These are phyloP conservation scores for Carex myosuroides DNA, from an alignment of 176 grass and related monocot genomes.

Conservation along the genomic window DNA sequence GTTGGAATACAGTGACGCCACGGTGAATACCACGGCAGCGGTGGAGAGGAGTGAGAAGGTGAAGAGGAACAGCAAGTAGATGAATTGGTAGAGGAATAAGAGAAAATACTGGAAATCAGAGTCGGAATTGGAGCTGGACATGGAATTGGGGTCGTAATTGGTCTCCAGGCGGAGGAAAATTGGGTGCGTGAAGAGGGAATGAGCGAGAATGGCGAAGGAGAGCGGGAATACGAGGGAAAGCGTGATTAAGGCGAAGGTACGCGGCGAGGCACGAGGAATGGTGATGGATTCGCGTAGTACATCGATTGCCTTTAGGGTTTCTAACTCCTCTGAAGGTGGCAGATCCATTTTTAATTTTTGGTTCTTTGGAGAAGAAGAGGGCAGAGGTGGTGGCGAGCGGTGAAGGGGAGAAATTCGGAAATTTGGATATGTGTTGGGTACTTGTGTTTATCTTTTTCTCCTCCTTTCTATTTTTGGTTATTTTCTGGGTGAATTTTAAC, in stretches of 20 bases:
- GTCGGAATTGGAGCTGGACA: not conserved
- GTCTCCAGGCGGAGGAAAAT: slow-evolving; percentile 44
- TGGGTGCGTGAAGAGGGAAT: slow-evolving; percentile 94
- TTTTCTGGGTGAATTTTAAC: not conserved
- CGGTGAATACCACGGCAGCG: slow-evolving; percentile 80
- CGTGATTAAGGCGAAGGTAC: slow-evolving; percentile 72
- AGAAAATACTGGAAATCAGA: slow-evolving; percentile 34
- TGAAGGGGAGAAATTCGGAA: not conserved
- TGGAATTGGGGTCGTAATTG: not conserved
- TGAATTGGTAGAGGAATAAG: slow-evolving; percentile 69
- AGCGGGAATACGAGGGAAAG: slow-evolving; percentile 83
- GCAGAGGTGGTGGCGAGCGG: not conserved
- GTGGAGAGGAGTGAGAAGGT: slow-evolving; percentile 96
- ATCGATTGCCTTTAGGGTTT: slow-evolving; percentile 47
- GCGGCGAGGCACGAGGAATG: slow-evolving; percentile 60
- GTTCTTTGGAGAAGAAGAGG: not conserved
- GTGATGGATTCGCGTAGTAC: slow-evolving; percentile 57
- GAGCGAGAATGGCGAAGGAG: slow-evolving; percentile 77
- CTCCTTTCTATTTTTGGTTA: not conserved
- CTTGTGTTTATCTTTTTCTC: not conserved
- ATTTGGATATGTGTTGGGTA: not conserved
- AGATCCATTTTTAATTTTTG: slow-evolving; percentile 8
- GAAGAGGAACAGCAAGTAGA: slow-evolving; percentile 90
- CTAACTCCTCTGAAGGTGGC: slow-evolving; percentile 35
- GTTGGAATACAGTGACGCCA: slow-evolving; percentile 87